phyloP scores from a whole-genome alignment of 345 rosid genomes.

The Eucalyptus albens region DNA sequence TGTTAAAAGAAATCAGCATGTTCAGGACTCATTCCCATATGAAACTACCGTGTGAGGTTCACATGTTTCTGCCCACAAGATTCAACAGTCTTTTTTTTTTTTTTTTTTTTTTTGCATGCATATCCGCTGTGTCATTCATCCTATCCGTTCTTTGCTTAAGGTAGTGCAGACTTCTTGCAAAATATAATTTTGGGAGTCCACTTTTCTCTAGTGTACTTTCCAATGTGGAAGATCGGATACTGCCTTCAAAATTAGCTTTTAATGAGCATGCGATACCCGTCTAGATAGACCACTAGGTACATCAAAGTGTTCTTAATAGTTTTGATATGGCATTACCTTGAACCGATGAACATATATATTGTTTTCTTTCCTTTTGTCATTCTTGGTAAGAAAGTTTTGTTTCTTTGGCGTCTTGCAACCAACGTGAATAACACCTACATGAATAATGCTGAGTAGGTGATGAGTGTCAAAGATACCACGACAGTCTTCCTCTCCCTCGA shows the following conservation, averaged over 20 bases:
- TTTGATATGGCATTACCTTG: background rate
- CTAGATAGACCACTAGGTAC: background rate
- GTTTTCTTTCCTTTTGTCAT: background rate
- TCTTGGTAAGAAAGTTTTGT: background rate
- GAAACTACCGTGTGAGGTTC: background rate
- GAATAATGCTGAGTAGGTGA: background rate
- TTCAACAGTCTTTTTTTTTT: background rate
- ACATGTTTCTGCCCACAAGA: background rate
- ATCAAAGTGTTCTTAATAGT: background rate
- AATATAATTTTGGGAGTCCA: background rate
- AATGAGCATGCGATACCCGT: background rate
- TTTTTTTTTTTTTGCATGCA: background rate
- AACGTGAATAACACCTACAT: background rate
- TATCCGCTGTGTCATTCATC: background rate
- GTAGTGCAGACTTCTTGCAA: background rate
- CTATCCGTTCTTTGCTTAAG: background rate
- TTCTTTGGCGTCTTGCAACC: background rate
- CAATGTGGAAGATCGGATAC: background rate
- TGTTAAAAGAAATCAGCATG: background rate
- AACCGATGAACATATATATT: background rate
- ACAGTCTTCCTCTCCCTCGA: background rate
- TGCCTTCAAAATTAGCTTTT: background rate
- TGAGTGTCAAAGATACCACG: background rate
- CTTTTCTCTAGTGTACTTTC: background rate
- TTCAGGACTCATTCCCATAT: background rate